Evolutionary conservation across 345 rosid species (phyloP), one percentile per base, ranked within the genome.

Genomic region (Draba incana): DNA sequence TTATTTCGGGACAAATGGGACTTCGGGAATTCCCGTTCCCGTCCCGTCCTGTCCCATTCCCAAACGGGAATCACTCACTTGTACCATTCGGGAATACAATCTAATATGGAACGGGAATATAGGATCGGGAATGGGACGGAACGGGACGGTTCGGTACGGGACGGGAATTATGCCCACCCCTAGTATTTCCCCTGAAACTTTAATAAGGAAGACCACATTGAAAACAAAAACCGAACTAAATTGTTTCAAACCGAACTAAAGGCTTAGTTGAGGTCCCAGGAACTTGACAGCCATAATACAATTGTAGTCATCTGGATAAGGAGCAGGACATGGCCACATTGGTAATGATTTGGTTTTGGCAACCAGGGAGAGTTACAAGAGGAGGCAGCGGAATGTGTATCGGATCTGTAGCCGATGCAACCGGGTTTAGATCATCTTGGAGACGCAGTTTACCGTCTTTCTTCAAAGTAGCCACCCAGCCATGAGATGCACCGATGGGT

Each of bases 381-480:
- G 15, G 15, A 37, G 62, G 61, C 28, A 56, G 44, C 0, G 61
- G 10, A 3, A 56, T 57, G 46, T n/a, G 33, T 6, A 5, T 38
- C 0, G 62, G 62, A 0, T 57, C 31, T 38, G 11, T 38, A 4
- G 11, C 2, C 8, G 31, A 57, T 57, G 30, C 45, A 37, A 7
- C 8, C 8, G 50, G 50, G 25, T 46, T 46, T 46, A 46, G 50
- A 16, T 46, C 50, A 8, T 46, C 4, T 37, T 57, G 30, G 4
- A 28, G 30, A 28, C 30, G 30, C 4, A 28, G 45, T 2, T 3
- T 20, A 16, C 62, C 28, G 6, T 57, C 62, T 28, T 28, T 28
- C 44, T 37, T 23, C 9, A 57, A 3, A 37, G 62, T 16, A 16
- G 45, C 62, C 20, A 57, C 45, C 62, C 62, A 57, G 4, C 62